Conservation (phyloP, 2,329 filamentous ascomycete species). For the Penicillium capsulatum region DNA sequence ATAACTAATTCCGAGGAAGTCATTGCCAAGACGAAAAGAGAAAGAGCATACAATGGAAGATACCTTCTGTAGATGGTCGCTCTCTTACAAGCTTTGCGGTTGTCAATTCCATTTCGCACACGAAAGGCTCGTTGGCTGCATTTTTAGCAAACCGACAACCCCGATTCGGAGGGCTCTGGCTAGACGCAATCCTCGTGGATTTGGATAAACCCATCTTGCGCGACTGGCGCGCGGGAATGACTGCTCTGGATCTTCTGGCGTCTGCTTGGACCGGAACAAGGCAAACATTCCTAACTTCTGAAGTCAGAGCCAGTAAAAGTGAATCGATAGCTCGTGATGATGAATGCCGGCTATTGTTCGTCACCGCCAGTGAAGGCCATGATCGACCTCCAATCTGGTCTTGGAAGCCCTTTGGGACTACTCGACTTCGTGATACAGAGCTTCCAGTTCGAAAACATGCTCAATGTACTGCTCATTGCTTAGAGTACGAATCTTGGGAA, state of each 20-base stretch:
- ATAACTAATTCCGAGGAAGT: too few relatives aligned
- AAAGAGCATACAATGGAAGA: too few relatives aligned
- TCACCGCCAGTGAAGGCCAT: slow-evolving; percentile 13
- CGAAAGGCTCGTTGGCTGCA: slow-evolving; percentile 3
- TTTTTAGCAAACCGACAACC: slow-evolving; percentile 16
- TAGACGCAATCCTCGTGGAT: slow-evolving; percentile 18
- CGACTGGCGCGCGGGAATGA: slow-evolving; percentile 9
- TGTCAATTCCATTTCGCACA: slow-evolving; percentile 11
- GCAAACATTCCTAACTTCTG: slow-evolving; percentile 18
- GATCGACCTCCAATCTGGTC: slow-evolving; percentile 13
- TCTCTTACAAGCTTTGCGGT: too few relatives aligned
- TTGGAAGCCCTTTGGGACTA: slow-evolving; percentile 23
- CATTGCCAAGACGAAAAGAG: too few relatives aligned
- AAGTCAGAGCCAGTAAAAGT: slow-evolving; percentile 1
- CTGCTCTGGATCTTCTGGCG: slow-evolving; percentile 14
- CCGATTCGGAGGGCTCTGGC: slow-evolving; percentile 18
- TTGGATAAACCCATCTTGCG: slow-evolving; percentile 13
- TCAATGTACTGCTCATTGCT: slow-evolving; percentile 15
- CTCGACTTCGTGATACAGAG: slow-evolving; percentile 17
- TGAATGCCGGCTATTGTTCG: slow-evolving; percentile 22
- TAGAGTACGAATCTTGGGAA: slow-evolving; percentile 22
- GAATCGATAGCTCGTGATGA: slow-evolving; percentile 16
- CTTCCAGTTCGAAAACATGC: slow-evolving; percentile 16
- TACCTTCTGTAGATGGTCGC: too few relatives aligned
- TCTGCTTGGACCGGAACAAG: slow-evolving; percentile 17